These are phyloP conservation scores for Lasiosphaeria miniovina DNA, from an alignment of 495 filamentous ascomycete species.

Conservation along the genomic window DNA sequence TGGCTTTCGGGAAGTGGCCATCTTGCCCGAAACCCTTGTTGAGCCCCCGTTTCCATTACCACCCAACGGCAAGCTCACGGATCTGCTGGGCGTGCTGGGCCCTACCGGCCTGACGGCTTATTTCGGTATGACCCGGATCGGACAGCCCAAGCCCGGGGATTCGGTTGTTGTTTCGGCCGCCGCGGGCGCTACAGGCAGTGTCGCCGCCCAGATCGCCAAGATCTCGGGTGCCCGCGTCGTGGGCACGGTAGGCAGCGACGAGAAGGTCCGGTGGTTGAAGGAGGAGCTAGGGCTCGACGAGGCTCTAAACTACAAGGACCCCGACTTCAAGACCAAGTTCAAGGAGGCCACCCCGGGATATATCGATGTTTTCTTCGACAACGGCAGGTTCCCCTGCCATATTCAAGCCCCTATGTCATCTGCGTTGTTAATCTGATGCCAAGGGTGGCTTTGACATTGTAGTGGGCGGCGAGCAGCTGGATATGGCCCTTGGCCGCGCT, in stretches of 20 bases:
- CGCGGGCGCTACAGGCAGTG: slow-evolving; percentile 66
- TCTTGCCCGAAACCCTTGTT: slow-evolving; percentile 46
- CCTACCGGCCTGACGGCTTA: slow-evolving; percentile 65
- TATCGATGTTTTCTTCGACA: slow-evolving; percentile 68
- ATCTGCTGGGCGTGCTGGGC: slow-evolving; percentile 59
- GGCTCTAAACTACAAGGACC: slow-evolving; percentile 64
- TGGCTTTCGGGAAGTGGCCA: slow-evolving; percentile 62
- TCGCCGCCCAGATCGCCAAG: slow-evolving; percentile 69
- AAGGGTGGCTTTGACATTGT: neutral
- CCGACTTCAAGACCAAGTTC: slow-evolving; percentile 55
- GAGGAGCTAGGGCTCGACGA: slow-evolving; percentile 61
- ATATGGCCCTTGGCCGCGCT: slow-evolving; percentile 57
- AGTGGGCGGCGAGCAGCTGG: slow-evolving; percentile 63
- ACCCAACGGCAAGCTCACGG: slow-evolving; percentile 49
- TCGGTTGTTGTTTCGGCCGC: slow-evolving; percentile 69
- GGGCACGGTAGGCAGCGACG: slow-evolving; percentile 61
- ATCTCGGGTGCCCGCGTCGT: slow-evolving; percentile 58
- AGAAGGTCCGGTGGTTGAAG: slow-evolving; percentile 60
- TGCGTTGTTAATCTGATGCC: neutral
- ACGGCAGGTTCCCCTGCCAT: slow-evolving; percentile 37
- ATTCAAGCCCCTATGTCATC: neutral
- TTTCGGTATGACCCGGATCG: slow-evolving; percentile 63
- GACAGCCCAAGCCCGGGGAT: slow-evolving; percentile 52
- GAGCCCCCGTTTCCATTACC: slow-evolving; percentile 49
- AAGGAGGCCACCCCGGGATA: slow-evolving; percentile 55